Base-by-base conservation (phyloP, 23 red algal species). In the Gracilaria domingensis region DNA sequence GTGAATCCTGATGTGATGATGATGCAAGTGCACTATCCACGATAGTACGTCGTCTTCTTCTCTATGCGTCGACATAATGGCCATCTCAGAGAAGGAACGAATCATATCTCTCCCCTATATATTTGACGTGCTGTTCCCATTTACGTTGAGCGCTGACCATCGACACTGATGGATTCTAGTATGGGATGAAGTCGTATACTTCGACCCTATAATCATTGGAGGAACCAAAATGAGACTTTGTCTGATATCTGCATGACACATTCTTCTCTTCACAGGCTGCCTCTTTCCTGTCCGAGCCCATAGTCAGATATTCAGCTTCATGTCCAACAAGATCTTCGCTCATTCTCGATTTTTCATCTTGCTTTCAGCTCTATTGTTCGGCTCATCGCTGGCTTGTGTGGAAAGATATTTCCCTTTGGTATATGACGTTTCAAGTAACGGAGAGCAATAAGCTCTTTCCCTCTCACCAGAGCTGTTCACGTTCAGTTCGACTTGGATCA, bases 91-190 rank as follows among this genome's bases (percentile, higher is more conserved):
- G 32, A 36, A 36, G 64, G 4, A 37, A 69, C 64, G 64, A 69
- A 69, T 69, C 64, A 69, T 1, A 69, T 36, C 64, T 32, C 64
- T 69, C 64, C 16, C 32, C 16, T 18, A 8, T 2, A 30, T 17
- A 37, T 69, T 62, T 32, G 64, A 69, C 64, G 9, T 69, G 64
- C 64, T 69, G 64, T 69, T 69, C 33, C 38, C 64, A 36, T 36
- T 69, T 12, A 4, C 64, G 16, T 37, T 69, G 14, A 0, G 28
- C 32, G 32, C 64, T 69, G 64, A 69, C 16, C 30, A 69, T 37
- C 29, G 33, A 37, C 64, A 37, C 14, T 69, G 64, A 69, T 32
- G 8, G 32, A 36, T 69, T 30, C 30, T 38, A 4, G 28, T 37
- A 18, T 37, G 11, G 32, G 38, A 69, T 32, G 33, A 11, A 69